Evolutionary conservation across 2,329 filamentous ascomycete species (phyloP).

Genomic region (Penicillium sclerotiorum): DNA sequence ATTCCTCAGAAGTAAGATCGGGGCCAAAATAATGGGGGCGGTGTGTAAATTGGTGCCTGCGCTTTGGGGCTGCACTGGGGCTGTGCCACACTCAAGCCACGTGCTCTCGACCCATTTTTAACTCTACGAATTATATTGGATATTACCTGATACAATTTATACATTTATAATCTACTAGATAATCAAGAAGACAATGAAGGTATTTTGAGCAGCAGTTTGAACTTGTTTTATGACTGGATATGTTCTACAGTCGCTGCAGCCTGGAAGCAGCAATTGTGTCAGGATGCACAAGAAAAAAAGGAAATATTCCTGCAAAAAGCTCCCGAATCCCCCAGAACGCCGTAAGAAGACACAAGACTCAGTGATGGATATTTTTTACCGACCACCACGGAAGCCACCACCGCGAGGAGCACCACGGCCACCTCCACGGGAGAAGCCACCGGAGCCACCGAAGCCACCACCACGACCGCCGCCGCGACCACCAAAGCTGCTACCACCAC

Average conservation of each 20-base stretch:
- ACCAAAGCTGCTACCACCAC: slow-evolving; percentile 34
- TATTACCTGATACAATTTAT: not conserved
- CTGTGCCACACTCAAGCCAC: slow-evolving; percentile 35
- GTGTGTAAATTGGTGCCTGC: slow-evolving; percentile 19
- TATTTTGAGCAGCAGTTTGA: not conserved
- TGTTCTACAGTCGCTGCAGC: slow-evolving; percentile 34
- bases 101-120: not conserved
- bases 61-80: too few species aligned
- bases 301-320: slow-evolving; percentile 41
- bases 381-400: slow-evolving; percentile 22
- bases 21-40: slow-evolving; percentile 19
- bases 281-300: slow-evolving; percentile 41
- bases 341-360: slow-evolving; percentile 43
- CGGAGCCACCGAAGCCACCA: slow-evolving; percentile 11
- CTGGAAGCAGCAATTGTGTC: slow-evolving; percentile 35
- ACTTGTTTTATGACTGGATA: slow-evolving; percentile 24
- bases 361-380: slow-evolving; percentile 20
- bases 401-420: slow-evolving; percentile 33
- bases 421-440: slow-evolving; percentile 23
- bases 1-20: slow-evolving; percentile 27
- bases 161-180: too few species aligned
- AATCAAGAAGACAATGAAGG: too few species aligned
- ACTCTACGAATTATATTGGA: not conserved
- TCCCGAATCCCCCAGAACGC: slow-evolving; percentile 48
- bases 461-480: slow-evolving; percentile 28